Evolutionary conservation across 1,284 basidiomycete genomes (phyloP), one percentile per base, ranked within the genome.

Genomic region (Sphagnurus paluster): DNA sequence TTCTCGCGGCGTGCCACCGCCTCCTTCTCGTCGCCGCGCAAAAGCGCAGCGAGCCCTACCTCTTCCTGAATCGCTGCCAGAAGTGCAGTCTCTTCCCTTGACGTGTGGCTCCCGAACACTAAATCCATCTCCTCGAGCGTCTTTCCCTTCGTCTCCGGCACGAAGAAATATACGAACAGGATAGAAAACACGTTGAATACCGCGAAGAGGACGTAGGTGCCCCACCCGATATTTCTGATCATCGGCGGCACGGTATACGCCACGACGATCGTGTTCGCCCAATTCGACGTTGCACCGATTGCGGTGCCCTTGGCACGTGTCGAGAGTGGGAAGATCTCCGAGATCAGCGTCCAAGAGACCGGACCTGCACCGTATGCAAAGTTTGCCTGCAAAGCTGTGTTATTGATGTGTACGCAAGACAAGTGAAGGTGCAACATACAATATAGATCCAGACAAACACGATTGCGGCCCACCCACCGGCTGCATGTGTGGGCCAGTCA

Each of bases 361-460:
- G 49, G 52, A n/a, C 49, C 52, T 14, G 52, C 52, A 8, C 51
- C 51, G 32, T 53, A 53, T 9, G 51, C 51, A 21, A 53, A 53
- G 44, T 53, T 53, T 4, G 51, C 51, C 51, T 50, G 25, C 5
- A 7, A 24, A 21, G 20, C 1, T 11, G 16, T 21, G 7, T 5
- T 24, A n/a, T 10, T 8, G 10, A 6, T n/a, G 8, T 16, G 8
- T 13, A 23, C 17, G 29, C 17, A 21, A 36, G 21, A n/a, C 6
- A 11, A 34, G n/a, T 33, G 16, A 7, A 29, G 5, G 10, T 17
- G n/a, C 10, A 13, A 46, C 52, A 21, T 40, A 54, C 52, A 16
- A 54, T 51, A 16, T 54, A 54, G 17, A 54, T 50, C 52, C 52
- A 54, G 13, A 54, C 46, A 39, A 54, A 51, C 7, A 54, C 46